These are phyloP conservation scores for Mycena vitilis DNA, from an alignment of 768 basidiomycete genomes.

Conservation along the genomic window DNA sequence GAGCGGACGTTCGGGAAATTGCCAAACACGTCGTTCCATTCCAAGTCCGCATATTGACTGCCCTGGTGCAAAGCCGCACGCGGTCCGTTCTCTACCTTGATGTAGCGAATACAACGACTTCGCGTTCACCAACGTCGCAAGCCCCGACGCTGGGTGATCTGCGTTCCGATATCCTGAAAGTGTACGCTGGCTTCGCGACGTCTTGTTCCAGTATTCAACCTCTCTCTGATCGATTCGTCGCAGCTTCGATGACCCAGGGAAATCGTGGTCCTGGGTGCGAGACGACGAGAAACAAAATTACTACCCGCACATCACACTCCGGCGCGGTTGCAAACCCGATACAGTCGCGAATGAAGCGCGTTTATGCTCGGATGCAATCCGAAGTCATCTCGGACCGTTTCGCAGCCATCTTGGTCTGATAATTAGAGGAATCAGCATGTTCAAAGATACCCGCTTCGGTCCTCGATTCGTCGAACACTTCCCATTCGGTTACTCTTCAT, in stretches of 20 bases:
- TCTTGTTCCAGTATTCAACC: too few species aligned
- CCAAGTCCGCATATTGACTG: constrained; percentile 9
- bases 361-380: constrained; percentile 7
- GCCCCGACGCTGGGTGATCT: background rate
- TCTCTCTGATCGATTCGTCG: background rate
- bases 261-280: background rate
- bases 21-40: constrained; percentile 1
- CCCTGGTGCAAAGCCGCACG: background rate
- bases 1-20: background rate
- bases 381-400: constrained; percentile 10
- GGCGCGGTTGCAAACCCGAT: background rate
- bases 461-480: constrained; percentile 15
- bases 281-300: constrained; percentile 3
- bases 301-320: constrained; percentile 16
- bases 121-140: background rate
- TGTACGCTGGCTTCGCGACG: background rate
- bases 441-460: constrained; percentile 5
- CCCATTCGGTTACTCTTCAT: background rate
- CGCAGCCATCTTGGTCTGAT: constrained; percentile 11
- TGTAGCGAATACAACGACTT: background rate
- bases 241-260: constrained; percentile 13
- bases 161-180: constrained; percentile 16
- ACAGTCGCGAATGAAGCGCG: background rate
- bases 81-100: constrained; percentile 6
- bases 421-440: constrained; percentile 18